Conservation (phyloP, 352 stramenopile species). For the Phytophthora agathidicida region DNA sequence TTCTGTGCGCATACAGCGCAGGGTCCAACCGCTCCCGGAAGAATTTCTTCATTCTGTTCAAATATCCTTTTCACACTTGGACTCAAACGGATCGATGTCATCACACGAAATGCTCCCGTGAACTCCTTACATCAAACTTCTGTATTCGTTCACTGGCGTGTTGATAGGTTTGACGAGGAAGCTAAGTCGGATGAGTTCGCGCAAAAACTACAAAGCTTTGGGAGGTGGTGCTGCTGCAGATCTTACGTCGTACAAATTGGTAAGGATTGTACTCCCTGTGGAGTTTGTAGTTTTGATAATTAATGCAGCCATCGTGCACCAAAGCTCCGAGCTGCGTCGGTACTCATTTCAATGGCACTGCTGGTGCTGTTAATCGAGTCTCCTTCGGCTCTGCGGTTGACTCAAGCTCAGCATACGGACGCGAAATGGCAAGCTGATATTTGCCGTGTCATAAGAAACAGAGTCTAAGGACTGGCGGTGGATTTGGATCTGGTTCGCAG, state of each 20-base stretch:
- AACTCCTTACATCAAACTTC: conserved; percentile 35
- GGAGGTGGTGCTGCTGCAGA: conserved; percentile 9
- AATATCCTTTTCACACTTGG: conserved; percentile 71
- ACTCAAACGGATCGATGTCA: background rate
- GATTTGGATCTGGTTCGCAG: conserved; percentile 9
- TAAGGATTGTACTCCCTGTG: conserved; percentile 10
- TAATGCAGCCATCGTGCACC: conserved; percentile 5
- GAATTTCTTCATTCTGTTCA: conserved; percentile 71
- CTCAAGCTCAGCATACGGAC: conserved; percentile 39
- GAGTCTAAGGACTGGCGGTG: background rate
- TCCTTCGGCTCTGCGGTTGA: conserved; percentile 50
- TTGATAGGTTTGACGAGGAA: conserved; percentile 58
- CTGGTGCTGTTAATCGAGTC: conserved; percentile 49
- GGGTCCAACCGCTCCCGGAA: conserved; percentile 57
- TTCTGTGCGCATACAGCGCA: conserved; percentile 63
- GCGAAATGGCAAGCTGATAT: conserved; percentile 44
- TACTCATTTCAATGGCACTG: conserved; percentile 35
- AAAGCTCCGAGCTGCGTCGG: conserved; percentile 43
- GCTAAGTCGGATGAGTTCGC: conserved; percentile 30
- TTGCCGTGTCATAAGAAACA: too few relatives aligned
- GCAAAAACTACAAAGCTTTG: conserved; percentile 27
- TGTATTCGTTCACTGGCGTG: conserved; percentile 42
- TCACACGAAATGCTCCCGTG: background rate
- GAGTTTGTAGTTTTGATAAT: background rate
- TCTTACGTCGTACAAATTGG: conserved; percentile 24